Evolutionary conservation across 176 grass and related monocot species (phyloP).

Genomic region (Saccharum officinarum): DNA sequence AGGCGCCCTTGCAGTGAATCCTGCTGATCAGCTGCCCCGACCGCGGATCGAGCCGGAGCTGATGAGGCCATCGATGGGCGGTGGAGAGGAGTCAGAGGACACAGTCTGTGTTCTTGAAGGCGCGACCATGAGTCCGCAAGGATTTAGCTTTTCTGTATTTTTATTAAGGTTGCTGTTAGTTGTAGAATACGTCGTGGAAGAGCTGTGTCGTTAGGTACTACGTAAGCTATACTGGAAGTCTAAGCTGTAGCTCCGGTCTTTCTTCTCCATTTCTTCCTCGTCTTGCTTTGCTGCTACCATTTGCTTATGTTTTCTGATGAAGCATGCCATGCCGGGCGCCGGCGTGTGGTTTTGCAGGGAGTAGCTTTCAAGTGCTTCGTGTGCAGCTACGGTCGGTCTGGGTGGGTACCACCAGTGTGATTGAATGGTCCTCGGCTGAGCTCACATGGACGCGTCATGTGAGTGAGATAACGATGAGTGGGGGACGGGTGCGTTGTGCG

Average conservation of each 20-base stretch:
- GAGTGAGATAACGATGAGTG: background rate
- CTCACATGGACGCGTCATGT: conserved; percentile 15
- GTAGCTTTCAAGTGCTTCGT: background rate
- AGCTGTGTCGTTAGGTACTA: conserved; percentile 19
- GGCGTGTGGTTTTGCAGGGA: background rate
- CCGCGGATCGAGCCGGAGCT: background rate
- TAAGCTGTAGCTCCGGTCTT: conserved; percentile 22
- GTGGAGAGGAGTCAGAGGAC: background rate
- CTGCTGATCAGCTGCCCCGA: background rate
- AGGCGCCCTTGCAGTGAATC: conserved; percentile 68
- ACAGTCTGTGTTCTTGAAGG: conserved; percentile 5
- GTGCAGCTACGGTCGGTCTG: background rate
- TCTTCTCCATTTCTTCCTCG: background rate
- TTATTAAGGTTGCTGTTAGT: background rate
- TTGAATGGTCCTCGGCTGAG: conserved; percentile 16
- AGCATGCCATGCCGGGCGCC: background rate
- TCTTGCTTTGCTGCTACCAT: background rate
- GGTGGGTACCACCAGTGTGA: background rate
- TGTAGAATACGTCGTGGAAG: background rate
- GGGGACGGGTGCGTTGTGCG: background rate
- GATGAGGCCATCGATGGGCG: background rate
- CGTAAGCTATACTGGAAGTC: background rate
- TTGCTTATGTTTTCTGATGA: background rate
- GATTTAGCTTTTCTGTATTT: background rate
- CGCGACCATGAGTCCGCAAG: background rate